Evolutionary conservation across 495 filamentous ascomycete genomes (phyloP).

Genomic region (Penicillium malachiteum): DNA sequence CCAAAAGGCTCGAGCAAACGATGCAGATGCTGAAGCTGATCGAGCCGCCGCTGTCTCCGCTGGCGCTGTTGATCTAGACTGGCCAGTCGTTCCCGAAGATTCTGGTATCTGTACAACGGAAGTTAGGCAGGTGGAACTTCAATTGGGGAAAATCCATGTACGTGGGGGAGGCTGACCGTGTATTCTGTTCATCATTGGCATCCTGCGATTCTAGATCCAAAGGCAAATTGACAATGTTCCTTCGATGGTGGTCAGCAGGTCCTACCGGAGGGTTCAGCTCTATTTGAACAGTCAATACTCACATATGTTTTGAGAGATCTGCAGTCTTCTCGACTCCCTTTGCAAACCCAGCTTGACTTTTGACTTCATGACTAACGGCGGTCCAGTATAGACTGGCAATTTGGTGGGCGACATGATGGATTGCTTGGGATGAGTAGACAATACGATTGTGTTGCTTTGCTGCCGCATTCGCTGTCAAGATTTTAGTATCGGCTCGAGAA

Average conservation of each 20-base stretch:
- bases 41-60: conserved; percentile 53
- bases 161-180: conserved; percentile 26
- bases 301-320: conserved; percentile 50
- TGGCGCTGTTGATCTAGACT: conserved; percentile 52
- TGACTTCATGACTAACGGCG: conserved; percentile 44
- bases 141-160: conserved; percentile 13
- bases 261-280: background rate
- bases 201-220: conserved; percentile 31
- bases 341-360: conserved; percentile 35
- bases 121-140: conserved; percentile 29
- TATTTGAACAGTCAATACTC: conserved; percentile 5
- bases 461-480: conserved; percentile 55
- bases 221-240: conserved; percentile 41
- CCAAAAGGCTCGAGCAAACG: conserved; percentile 60
- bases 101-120: conserved; percentile 51
- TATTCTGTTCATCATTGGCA: conserved; percentile 33
- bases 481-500: background rate
- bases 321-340: conserved; percentile 42
- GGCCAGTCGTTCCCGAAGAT: conserved; percentile 51
- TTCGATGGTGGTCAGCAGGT: conserved; percentile 8
- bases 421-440: conserved; percentile 71
- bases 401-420: conserved; percentile 79
- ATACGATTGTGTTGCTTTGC: conserved; percentile 69
- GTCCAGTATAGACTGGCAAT: conserved; percentile 71
- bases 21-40: conserved; percentile 55